Evolutionary conservation across 2,329 filamentous ascomycete genomes (phyloP).

Genomic region (Fusarium longipes): DNA sequence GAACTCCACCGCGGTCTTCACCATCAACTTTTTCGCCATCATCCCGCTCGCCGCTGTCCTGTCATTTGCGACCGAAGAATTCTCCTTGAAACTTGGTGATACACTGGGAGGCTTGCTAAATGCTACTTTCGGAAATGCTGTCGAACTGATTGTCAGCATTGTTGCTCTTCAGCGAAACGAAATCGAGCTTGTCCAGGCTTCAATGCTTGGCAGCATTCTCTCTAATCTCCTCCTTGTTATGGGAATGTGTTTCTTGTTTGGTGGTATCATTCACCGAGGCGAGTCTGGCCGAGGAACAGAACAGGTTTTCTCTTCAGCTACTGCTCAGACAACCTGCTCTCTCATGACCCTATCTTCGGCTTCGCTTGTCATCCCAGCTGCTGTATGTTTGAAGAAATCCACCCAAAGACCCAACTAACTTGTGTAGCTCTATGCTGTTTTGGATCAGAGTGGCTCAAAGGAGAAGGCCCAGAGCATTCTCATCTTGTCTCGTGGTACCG

Average conservation of each 20-base stretch:
- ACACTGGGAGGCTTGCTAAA: constrained; percentile 79
- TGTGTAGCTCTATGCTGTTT: constrained; percentile 71
- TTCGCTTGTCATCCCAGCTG: constrained; percentile 82
- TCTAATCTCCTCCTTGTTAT: constrained; percentile 92
- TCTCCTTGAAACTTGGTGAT: constrained; percentile 77
- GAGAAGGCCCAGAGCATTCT: constrained; percentile 69
- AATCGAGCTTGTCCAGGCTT: constrained; percentile 96
- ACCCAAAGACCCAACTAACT: constrained; percentile 27
- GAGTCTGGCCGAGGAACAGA: constrained; percentile 69
- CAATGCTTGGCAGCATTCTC: constrained; percentile 95
- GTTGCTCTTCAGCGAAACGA: constrained; percentile 86
- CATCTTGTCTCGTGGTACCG: constrained; percentile 78
- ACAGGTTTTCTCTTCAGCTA: constrained; percentile 79
- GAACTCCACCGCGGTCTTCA: constrained; percentile 75
- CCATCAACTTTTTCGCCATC: constrained; percentile 84
- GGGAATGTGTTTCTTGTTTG: constrained; percentile 82
- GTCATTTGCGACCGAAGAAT: constrained; percentile 82
- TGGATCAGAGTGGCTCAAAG: constrained; percentile 58
- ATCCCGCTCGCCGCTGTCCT: constrained; percentile 79
- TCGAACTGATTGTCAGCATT: constrained; percentile 88
- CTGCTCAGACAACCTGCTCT: constrained; percentile 80
- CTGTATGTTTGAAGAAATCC: constrained; percentile 56
- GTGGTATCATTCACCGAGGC: constrained; percentile 72
- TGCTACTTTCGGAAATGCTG: constrained; percentile 82
- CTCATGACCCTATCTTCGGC: constrained; percentile 81